Evolutionary conservation across 139 green algal species (phyloP).

Genomic region (Volvox reticuliferus): DNA sequence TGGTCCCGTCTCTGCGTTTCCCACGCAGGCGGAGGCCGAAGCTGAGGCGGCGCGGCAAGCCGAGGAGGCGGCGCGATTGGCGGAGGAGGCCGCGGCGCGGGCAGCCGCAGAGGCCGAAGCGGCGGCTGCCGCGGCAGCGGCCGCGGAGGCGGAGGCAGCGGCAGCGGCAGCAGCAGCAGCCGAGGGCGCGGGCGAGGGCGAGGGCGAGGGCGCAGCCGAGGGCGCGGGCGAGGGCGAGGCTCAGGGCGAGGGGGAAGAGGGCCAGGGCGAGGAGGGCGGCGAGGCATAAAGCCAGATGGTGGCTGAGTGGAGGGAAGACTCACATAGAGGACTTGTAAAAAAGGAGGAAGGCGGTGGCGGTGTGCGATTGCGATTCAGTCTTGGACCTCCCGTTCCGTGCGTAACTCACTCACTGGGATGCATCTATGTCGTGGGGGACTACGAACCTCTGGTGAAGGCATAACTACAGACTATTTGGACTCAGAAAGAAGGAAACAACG

Average conservation of each 20-base stretch:
- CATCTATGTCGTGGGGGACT: not conserved
- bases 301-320: too few species aligned
- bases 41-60: conserved; percentile 19
- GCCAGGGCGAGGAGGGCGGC: not conserved
- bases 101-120: conserved; percentile 21
- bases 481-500: too few species aligned
- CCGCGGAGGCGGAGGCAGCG: conserved; percentile 2
- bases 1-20: too few species aligned
- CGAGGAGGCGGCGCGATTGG: conserved; percentile 18
- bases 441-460: too few species aligned
- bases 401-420: not conserved
- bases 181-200: not conserved
- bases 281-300: not conserved
- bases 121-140: not conserved
- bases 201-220: conserved; percentile 1
- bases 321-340: not conserved
- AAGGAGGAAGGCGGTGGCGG: not conserved
- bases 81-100: conserved; percentile 7
- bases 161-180: too few species aligned
- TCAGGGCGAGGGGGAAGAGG: conserved; percentile 17
- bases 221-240: not conserved
- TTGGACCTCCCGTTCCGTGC: not conserved
- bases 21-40: conserved; percentile 14
- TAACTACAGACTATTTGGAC: too few species aligned
- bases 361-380: not conserved